Conservation (phyloP, 2,329 filamentous ascomycete species). For the Penicillium sp. region DNA sequence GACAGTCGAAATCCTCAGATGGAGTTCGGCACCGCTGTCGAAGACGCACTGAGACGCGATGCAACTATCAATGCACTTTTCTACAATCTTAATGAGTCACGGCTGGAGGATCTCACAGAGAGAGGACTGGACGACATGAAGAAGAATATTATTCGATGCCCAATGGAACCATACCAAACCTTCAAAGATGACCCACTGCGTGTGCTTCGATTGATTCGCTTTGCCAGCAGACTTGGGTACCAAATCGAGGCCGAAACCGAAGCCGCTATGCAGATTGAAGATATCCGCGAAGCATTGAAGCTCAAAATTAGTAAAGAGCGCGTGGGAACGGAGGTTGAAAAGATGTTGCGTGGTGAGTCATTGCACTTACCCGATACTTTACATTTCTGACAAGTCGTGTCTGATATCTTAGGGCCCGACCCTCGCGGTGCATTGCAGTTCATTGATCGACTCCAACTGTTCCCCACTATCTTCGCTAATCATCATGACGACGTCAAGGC, state of each 20-base stretch:
- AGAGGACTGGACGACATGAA: slow-evolving; percentile 72
- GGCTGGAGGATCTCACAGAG: slow-evolving; percentile 81
- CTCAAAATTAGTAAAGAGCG: slow-evolving; percentile 90
- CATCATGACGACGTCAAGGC: slow-evolving; percentile 51
- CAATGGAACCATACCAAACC: slow-evolving; percentile 81
- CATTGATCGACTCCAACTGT: slow-evolving; percentile 39
- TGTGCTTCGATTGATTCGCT: slow-evolving; percentile 81
- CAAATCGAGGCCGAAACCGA: slow-evolving; percentile 68
- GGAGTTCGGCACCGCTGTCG: slow-evolving; percentile 87
- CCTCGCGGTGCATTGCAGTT: slow-evolving; percentile 37
- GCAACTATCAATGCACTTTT: slow-evolving; percentile 95
- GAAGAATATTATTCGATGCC: slow-evolving; percentile 72
- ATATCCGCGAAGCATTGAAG: slow-evolving; percentile 75
- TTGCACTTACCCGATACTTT: neutral
- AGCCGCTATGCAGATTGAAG: slow-evolving; percentile 69
- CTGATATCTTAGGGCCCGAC: slow-evolving; percentile 31
- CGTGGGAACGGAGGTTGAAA: slow-evolving; percentile 81
- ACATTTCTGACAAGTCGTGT: neutral
- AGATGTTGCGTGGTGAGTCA: slow-evolving; percentile 72
- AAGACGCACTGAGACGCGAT: slow-evolving; percentile 86
- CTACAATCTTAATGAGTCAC: slow-evolving; percentile 79
- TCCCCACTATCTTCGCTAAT: slow-evolving; percentile 42
- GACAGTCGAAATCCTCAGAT: slow-evolving; percentile 86
- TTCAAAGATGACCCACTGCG: slow-evolving; percentile 92
- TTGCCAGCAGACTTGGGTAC: slow-evolving; percentile 81